Evolutionary conservation across 75 land plant species (phyloP).

Genomic region (Ceratopteris richardii): DNA sequence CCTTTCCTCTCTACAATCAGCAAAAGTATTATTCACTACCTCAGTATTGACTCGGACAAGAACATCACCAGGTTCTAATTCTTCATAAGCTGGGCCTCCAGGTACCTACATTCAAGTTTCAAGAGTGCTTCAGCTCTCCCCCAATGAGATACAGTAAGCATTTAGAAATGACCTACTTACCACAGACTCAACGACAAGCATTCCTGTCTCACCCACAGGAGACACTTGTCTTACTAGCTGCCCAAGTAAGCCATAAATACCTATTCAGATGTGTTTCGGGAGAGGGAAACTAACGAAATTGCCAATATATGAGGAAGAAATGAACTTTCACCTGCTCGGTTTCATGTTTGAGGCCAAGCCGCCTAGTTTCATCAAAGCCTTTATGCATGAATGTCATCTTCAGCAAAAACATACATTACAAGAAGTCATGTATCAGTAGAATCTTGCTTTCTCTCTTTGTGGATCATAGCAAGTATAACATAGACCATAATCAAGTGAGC

Average conservation of each 20-base stretch:
- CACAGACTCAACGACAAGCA: constrained; percentile 96
- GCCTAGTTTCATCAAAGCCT: constrained; percentile 93
- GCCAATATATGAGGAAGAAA: too few relatives aligned
- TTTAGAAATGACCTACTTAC: constrained; percentile 27
- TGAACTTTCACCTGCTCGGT: constrained; percentile 58
- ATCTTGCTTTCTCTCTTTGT: too few relatives aligned
- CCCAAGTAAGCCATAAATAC: background rate
- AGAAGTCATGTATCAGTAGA: too few relatives aligned
- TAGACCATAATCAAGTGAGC: too few relatives aligned
- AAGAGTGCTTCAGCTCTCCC: background rate
- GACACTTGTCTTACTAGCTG: constrained; percentile 79
- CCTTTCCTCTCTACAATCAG: too few relatives aligned
- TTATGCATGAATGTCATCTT: constrained; percentile 84
- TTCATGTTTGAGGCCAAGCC: constrained; percentile 66
- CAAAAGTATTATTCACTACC: too few relatives aligned
- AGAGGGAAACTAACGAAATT: too few relatives aligned
- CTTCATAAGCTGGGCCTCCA: constrained; percentile 82
- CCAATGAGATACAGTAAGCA: background rate
- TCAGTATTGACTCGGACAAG: constrained; percentile 72
- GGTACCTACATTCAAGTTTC: constrained; percentile 49
- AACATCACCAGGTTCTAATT: constrained; percentile 87
- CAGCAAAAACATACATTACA: background rate
- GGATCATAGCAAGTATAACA: too few relatives aligned
- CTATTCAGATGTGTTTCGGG: background rate
- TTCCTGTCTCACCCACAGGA: constrained; percentile 69